Base-by-base conservation (phyloP, 2,329 filamentous ascomycete genomes). In the Pyrenochaeta sp. region DNA sequence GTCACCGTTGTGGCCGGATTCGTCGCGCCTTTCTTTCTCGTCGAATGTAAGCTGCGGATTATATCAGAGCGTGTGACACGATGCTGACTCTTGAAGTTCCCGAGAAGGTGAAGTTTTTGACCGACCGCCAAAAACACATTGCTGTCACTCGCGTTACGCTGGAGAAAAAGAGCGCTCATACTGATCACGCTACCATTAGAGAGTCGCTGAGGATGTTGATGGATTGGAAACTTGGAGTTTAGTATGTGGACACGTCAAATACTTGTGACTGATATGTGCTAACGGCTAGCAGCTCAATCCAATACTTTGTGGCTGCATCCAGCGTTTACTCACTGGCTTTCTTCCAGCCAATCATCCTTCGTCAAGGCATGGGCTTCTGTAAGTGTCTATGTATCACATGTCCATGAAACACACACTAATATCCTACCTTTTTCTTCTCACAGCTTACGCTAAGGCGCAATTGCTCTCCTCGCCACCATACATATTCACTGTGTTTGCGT, bases 251-350 rank as follows among this genome's bases (percentile, higher is more conserved):
- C 25, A 43, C 15, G 28, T 13, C 42, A 19, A 15, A 2, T n/a
- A n/a, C 24, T 3, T 3, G 6, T 15, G 39, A 13, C 10, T 25
- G 7, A 27, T 3, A 25, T 19, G 10, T 47, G 15, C 45, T 47
- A 24, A 47, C 19, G 28, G 13, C 5, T 34, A n/a, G 22, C 30
- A 69, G 66, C 58, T 68, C 61, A 3, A 25, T 75, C 5, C 68
- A 73, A 43, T 72, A 73, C 61, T 75, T 74, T 48, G 65, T 74
- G 3, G 66, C 65, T 5, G 71, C 67, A 1, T 73, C 71, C 2
- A 68, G 59, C 24, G 66, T 69, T 1, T 71, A 71, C 52, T 67
- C 66, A 2, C 40, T 68, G n/a, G 59, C 62, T 4, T 69, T 67
- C 47, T 71, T 72, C 48, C 60, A 62, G 13, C 66, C 67, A 5